Base-by-base conservation (phyloP, 2,329 filamentous ascomycete genomes). In the Neofusicoccum kwambonambiense region DNA sequence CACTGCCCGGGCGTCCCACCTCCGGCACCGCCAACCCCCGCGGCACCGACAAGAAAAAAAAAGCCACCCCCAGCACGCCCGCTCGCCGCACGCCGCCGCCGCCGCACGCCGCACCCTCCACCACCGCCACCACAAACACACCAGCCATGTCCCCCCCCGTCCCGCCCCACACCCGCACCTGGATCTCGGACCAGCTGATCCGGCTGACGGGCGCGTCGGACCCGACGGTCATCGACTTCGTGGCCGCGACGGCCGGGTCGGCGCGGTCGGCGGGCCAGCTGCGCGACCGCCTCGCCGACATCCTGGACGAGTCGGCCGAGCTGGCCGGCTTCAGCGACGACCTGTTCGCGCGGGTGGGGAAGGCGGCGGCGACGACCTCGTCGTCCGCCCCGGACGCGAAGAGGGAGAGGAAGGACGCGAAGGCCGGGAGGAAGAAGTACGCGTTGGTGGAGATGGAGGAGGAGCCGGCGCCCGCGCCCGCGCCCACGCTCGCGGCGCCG, bases 201-300 rank as follows among this genome's bases (percentile, higher is more conserved):
- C 81, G 80, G 65, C 78, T 86, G 58, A 82, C 83, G 42, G 84
- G 84, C 67, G 84, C 81, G 54, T 85, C 83, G 44, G 84, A 86
- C 66, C 76, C 81, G 41, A 85, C 84, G 60, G 78, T 84, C 57
- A 75, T 86, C 67, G 84, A 87, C 74, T 87, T 86, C 69, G 79
- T 87, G 27, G 79, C 85, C 63, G 82, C 83, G 49, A 85, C 83
- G 15, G 83, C 84, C 9, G 77, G 76, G 68, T 79, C 80, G 22
- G 79, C 81, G 49, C 84, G 83, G 69, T 84, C 82, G 1, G 72
- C 79, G 7, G 72, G 73, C 4, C 75, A 79, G 31, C 75, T 87
- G 42, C 75, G 80, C 67, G 82, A 83, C 67, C 84, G 84, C 68
- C 79, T 87, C 7, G 74, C 77, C 11, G 74, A 77, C 42, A 85